Conservation (phyloP, 306 rosid species). For the Gastrolobium villosum region DNA sequence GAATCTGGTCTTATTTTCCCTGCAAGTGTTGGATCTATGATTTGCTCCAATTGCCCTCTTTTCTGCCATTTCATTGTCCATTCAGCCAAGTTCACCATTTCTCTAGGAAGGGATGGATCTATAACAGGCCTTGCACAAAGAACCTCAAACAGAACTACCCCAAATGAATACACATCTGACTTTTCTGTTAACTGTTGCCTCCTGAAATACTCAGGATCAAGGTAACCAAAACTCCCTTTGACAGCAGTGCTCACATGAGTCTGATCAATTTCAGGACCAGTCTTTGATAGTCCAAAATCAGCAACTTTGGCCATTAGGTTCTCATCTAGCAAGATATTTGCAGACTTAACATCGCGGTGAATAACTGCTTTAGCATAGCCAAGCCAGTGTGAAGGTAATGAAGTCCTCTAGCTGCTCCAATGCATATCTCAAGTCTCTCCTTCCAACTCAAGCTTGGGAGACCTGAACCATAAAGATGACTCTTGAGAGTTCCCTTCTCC, state of each 20-base stretch:
- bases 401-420: slow-evolving; percentile 94
- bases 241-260: slow-evolving; percentile 98
- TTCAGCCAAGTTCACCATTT: slow-evolving; percentile 96
- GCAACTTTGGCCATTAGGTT: slow-evolving; percentile 98
- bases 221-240: slow-evolving; percentile 97
- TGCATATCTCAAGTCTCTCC: slow-evolving; percentile 87
- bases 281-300: slow-evolving; percentile 93
- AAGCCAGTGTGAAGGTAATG: slow-evolving; percentile 99
- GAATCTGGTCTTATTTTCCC: slow-evolving; percentile 90
- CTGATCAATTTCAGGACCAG: slow-evolving; percentile 95
- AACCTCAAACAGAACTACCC: slow-evolving; percentile 91
- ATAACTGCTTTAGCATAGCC: slow-evolving; percentile 91
- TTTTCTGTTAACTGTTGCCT: slow-evolving; percentile 93
- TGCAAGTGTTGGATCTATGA: slow-evolving; percentile 74
- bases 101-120: slow-evolving; percentile 90
- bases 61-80: slow-evolving; percentile 98
- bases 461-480: slow-evolving; percentile 85
- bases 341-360: slow-evolving; percentile 97
- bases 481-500: slow-evolving; percentile 93
- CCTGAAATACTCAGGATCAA: slow-evolving; percentile 95
- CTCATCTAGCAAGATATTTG: slow-evolving; percentile 93
- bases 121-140: slow-evolving; percentile 94
- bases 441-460: slow-evolving; percentile 90
- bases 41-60: slow-evolving; percentile 84
- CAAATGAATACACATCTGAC: slow-evolving; percentile 95